Evolutionary conservation across 768 basidiomycete genomes (phyloP).

Genomic region (Collybia mongolica): DNA sequence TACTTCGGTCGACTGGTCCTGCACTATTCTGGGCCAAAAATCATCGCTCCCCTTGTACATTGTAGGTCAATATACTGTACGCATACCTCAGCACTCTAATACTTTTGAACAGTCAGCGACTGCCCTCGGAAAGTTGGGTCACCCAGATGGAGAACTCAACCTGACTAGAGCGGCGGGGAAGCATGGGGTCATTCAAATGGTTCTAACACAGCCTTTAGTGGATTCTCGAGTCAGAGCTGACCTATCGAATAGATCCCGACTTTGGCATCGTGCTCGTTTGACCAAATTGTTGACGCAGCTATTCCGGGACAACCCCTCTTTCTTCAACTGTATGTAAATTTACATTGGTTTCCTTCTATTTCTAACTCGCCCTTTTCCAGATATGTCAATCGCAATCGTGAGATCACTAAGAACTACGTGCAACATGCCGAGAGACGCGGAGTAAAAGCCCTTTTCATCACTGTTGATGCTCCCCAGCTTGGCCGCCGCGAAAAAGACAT

Average conservation of each 20-base stretch:
- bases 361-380: not conserved
- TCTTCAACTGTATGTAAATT: constrained; percentile 64
- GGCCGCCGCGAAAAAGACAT: constrained; percentile 93
- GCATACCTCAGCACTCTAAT: not conserved
- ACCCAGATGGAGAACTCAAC: constrained; percentile 91
- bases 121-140: constrained; percentile 88
- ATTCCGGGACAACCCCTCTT: constrained; percentile 76
- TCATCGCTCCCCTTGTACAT: constrained; percentile 79
- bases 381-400: constrained; percentile 48
- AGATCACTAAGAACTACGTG: constrained; percentile 80
- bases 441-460: constrained; percentile 91
- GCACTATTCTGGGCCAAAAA: constrained; percentile 72
- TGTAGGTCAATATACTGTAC: constrained; percentile 31
- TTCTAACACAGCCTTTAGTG: constrained; percentile 8
- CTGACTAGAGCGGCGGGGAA: constrained; percentile 85
- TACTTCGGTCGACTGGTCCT: constrained; percentile 77
- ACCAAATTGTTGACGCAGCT: constrained; percentile 88
- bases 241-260: constrained; percentile 75
- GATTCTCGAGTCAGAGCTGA: not conserved
- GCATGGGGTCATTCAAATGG: constrained; percentile 55
- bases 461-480: constrained; percentile 94
- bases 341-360: not conserved
- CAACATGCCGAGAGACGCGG: constrained; percentile 88
- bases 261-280: constrained; percentile 90
- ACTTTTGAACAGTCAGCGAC: constrained; percentile 54